Conservation (phyloP, 371 early-diverging fungal species). For the Lichtheimia ramosa region DNA sequence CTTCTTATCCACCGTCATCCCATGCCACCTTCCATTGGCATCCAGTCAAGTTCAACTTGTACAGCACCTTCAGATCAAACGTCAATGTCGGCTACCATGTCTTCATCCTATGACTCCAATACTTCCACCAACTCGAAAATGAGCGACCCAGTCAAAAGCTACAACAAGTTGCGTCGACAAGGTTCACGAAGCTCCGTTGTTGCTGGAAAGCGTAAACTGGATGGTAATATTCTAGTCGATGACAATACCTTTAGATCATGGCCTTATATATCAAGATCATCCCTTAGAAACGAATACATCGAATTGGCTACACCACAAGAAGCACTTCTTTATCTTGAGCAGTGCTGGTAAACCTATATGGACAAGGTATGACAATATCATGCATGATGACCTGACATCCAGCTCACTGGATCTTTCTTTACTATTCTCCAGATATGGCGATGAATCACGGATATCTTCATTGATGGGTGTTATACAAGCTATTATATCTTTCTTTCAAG, state of each 20-base stretch:
- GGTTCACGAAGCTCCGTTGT: constrained; percentile 38
- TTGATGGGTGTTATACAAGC: constrained; percentile 94
- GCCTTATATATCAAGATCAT: background rate
- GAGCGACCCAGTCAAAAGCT: constrained; percentile 35
- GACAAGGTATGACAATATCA: constrained; percentile 46
- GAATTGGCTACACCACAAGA: constrained; percentile 65
- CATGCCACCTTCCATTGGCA: constrained; percentile 11
- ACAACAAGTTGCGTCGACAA: constrained; percentile 39
- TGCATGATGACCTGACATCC: no score
- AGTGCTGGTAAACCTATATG: constrained; percentile 90
- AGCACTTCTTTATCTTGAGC: constrained; percentile 83
- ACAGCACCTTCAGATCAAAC: constrained; percentile 13
- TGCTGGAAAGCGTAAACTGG: constrained; percentile 7
- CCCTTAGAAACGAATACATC: constrained; percentile 11
- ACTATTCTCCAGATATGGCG: constrained; percentile 67
- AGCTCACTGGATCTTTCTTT: background rate
- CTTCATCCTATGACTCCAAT: constrained; percentile 30
- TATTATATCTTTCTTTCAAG: constrained; percentile 83
- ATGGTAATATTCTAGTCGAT: constrained; percentile 7
- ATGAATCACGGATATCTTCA: constrained; percentile 84
- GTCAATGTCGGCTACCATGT: constrained; percentile 11
- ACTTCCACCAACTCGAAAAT: constrained; percentile 37
- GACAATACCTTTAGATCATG: background rate
- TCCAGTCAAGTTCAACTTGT: constrained; percentile 6
- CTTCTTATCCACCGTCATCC: no score